A percentile compares a stretch with the other conserved stretches of the same genome.
phyloP scores from a whole-genome alignment of 2,329 filamentous ascomycete genomes.

The Epichloe uncinata region DNA sequence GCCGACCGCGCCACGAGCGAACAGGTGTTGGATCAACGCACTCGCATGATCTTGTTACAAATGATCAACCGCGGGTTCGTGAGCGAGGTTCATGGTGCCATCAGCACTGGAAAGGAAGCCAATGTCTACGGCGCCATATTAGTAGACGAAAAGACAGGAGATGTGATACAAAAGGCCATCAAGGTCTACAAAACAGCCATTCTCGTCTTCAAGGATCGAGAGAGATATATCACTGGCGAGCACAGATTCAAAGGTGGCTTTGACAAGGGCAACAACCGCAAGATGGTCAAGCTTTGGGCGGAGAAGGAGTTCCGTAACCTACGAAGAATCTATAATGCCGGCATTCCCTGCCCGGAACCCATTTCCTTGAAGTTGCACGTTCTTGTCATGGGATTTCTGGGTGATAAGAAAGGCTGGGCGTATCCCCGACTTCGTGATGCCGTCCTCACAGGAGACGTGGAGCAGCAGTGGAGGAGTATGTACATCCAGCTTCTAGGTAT shows the following conservation, averaged over 20 bases:
- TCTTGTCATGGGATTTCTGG: slow-evolving; percentile 86
- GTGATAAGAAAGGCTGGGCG: slow-evolving; percentile 73
- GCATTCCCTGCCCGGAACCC: slow-evolving; percentile 83
- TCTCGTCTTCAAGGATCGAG: slow-evolving; percentile 92
- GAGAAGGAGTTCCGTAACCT: slow-evolving; percentile 97
- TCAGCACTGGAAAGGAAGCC: slow-evolving; percentile 95
- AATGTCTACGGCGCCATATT: slow-evolving; percentile 90
- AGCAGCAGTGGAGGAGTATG: slow-evolving; percentile 59
- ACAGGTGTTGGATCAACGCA: slow-evolving; percentile 86
- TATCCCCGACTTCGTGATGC: slow-evolving; percentile 84
- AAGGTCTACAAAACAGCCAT: slow-evolving; percentile 99
- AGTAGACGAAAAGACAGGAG: slow-evolving; percentile 37
- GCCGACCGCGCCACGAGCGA: slow-evolving; percentile 87
- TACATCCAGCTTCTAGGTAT: slow-evolving; percentile 77
- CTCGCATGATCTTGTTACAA: slow-evolving; percentile 88
- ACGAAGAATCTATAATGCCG: slow-evolving; percentile 66
- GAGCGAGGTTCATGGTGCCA: slow-evolving; percentile 83
- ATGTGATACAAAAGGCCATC: slow-evolving; percentile 66
- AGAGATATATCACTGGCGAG: slow-evolving; percentile 91
- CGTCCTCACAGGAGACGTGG: slow-evolving; percentile 52
- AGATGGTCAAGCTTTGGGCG: slow-evolving; percentile 98
- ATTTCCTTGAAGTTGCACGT: slow-evolving; percentile 86
- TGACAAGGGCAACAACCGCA: slow-evolving; percentile 86
- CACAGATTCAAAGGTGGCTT: slow-evolving; percentile 83
- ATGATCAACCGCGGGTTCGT: slow-evolving; percentile 89